Evolutionary conservation across 768 basidiomycete species (phyloP), one percentile per base, ranked within the genome.

Genomic region (Lactarius trivialis): DNA sequence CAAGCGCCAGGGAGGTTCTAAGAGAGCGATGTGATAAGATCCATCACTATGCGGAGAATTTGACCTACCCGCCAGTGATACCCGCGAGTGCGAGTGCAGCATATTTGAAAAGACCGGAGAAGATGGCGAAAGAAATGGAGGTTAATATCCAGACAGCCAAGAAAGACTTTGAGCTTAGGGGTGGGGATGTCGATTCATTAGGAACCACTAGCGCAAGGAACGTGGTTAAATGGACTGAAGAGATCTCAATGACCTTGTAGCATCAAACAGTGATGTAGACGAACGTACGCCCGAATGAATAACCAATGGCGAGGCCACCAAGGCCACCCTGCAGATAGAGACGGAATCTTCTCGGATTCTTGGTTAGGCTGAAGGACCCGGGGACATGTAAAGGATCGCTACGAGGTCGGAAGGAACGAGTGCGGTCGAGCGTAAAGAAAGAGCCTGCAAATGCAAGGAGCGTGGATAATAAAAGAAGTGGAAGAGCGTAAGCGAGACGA

Each of bases 351-450:
- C 70, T 72, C 26, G 71, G 72, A 54, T 58, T 64, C 50, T 58
- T 56, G 32, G 45, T 58, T 60, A 56, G 58, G 50, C 53, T 60
- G 63, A 56, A 61, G 34, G 63, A 59, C 8, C 60, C 61, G 6
- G 32, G 76, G 74, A 57, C 72, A 67, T 60, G 65, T 11, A 68
- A 33, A 21, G 70, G 68, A 55, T 73, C 74, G 66, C 74, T 73
- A 8, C 73, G 71, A 37, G 82, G 77, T 0, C 80, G 74, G 67
- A 89, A 87, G 7, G 82, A 78, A 41, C 84, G 80, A 24, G 86
- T 82, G 43, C 88, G 83, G 69, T 88, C 86, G 54, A 89, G 79
- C 19, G 81, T 87, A 24, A 88, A 75, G 71, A 89, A 88, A 3
- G 85, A 78, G n/a, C 87, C 86, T n/a, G 84, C 76, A 68, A 87